Evolutionary conservation across 495 filamentous ascomycete species (phyloP).

Genomic region (Penicillium paxilli): DNA sequence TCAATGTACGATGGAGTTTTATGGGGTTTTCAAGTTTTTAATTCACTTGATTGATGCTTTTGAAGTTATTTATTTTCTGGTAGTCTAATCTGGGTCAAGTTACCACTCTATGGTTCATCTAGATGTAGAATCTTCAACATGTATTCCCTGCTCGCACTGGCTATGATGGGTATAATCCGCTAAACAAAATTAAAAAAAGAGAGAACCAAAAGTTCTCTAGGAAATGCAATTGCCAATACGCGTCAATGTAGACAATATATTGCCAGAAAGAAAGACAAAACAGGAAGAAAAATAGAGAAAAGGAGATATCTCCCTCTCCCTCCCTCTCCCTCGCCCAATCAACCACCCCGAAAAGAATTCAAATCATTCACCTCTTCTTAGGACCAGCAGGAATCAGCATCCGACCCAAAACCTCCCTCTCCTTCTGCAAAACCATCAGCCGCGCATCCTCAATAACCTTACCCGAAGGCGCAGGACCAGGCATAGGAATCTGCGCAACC

Average conservation of each 20-base stretch:
- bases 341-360: too few relatives aligned
- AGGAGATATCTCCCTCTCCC: too few relatives aligned
- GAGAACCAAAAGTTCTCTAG: not conserved
- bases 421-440: conserved; percentile 44
- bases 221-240: too few relatives aligned
- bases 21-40: not conserved
- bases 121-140: not conserved
- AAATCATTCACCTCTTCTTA: conserved; percentile 23
- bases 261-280: not conserved
- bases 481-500: conserved; percentile 19
- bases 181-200: not conserved
- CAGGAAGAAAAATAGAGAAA: too few relatives aligned
- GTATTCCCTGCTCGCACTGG: not conserved
- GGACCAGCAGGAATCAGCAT: conserved; percentile 37
- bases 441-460: conserved; percentile 47
- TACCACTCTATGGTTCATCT: too few relatives aligned
- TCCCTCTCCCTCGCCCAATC: too few relatives aligned
- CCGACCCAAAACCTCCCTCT: conserved; percentile 41
- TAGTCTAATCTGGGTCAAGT: too few relatives aligned
- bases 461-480: conserved; percentile 28
- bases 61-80: too few relatives aligned
- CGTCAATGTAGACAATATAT: too few relatives aligned
- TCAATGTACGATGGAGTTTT: conserved; percentile 13
- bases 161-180: not conserved
- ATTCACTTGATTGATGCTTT: too few relatives aligned